Conservation (phyloP, 2,329 filamentous ascomycete genomes). For the Sporothrix protearum region DNA sequence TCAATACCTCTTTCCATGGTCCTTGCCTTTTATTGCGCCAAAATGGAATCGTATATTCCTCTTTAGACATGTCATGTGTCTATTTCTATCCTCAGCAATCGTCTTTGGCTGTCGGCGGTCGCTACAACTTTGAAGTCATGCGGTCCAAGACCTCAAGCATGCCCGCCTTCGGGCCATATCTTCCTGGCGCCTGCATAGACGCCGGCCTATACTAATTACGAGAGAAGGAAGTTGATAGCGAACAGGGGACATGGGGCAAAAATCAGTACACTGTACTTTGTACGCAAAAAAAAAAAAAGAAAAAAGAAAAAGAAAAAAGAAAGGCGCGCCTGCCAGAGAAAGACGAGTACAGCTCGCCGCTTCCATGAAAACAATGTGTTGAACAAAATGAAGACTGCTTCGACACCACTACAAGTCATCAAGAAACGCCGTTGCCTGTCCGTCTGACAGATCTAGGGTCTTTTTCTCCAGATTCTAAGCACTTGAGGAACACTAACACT, state of each 20-base stretch:
- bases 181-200: neutral
- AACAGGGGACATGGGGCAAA: neutral
- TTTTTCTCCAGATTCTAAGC: neutral
- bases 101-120: no score
- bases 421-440: neutral
- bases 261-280: neutral
- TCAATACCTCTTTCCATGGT: neutral
- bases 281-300: neutral
- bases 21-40: neutral
- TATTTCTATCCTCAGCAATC: no score
- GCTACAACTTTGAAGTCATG: neutral
- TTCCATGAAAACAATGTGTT: neutral
- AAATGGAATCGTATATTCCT: neutral
- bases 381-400: neutral
- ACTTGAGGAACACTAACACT: neutral
- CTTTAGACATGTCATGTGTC: neutral
- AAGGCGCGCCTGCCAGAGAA: neutral
- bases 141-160: neutral
- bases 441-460: neutral
- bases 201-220: neutral
- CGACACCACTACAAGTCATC: constrained; percentile 2
- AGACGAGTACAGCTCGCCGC: neutral
- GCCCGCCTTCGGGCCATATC: neutral
- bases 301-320: neutral
- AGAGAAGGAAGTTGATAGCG: neutral